Base-by-base conservation (phyloP, 208 protist genomes). In the Wallacemonas sp. region DNA sequence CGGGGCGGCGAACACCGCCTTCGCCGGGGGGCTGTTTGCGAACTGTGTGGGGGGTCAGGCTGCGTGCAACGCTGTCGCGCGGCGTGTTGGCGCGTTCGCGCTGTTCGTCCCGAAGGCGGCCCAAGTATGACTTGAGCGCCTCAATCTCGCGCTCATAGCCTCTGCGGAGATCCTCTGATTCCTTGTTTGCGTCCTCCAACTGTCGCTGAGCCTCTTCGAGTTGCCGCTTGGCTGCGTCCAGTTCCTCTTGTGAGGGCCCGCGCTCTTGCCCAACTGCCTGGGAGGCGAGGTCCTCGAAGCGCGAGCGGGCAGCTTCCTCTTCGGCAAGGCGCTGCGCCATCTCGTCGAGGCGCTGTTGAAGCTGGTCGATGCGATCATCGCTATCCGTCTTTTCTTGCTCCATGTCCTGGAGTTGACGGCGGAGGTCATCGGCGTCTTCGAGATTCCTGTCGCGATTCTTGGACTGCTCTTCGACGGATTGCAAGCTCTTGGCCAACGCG, bases 221-320 rank as follows among this genome's bases (percentile, higher is more conserved):
- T 28, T 75, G 41, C 17, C 36, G 53, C 49, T 49, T 63, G 31
- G 66, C 45, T 21, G 53, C 45, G 1, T 72, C 46, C 30, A 84
- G n/a, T 54, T 85, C 83, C 44, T 66, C 59, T 19, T 54, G 67
- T 21, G 76, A 58, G 1, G 45, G 66, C 21, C 58, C 66, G 31
- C 70, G 61, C 12, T 80, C 75, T 42, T 63, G 44, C 36, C 42
- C 39, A 17, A 78, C 70, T 0, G 70, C 62, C 56, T 78, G 46
- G 11, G 77, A 59, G 17, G 84, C 77, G 39, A 86, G 66, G 22
- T 73, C 55, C 56, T 82, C 76, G 30, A 77, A 78, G 26, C 79
- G 51, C 6, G 69, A 63, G 1, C 76, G 61, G 3, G 80, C 72
- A 15, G 68, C 72, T 4, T 41, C 30, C 49, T 85, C 79, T 4